phyloP scores from a whole-genome alignment of 2,329 filamentous ascomycete species.

The Fusarium graminum region DNA sequence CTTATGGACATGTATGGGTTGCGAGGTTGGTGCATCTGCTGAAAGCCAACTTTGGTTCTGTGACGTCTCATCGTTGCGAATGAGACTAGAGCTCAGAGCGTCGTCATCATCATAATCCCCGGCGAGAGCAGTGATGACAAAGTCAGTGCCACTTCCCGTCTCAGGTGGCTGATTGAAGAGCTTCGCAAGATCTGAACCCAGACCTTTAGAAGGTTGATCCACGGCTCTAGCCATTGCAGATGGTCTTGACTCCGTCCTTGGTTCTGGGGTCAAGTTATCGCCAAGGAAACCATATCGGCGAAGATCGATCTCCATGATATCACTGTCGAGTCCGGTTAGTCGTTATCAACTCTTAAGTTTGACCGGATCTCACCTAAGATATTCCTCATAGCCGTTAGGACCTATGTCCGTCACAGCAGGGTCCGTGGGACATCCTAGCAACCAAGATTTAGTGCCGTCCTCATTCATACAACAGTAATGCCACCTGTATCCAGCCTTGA shows the following conservation, averaged over 20 bases:
- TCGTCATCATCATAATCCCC: slow-evolving; percentile 80
- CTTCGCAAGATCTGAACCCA: slow-evolving; percentile 86
- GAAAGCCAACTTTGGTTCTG: slow-evolving; percentile 69
- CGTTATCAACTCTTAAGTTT: neutral
- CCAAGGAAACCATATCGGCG: slow-evolving; percentile 91
- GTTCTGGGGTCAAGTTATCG: slow-evolving; percentile 74
- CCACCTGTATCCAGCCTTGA: slow-evolving; percentile 93
- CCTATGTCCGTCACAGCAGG: slow-evolving; percentile 73
- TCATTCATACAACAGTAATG: slow-evolving; percentile 98
- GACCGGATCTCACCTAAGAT: slow-evolving; percentile 69
- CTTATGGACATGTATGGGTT: slow-evolving; percentile 92
- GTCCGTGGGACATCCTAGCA: slow-evolving; percentile 91
- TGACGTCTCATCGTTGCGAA: slow-evolving; percentile 59
- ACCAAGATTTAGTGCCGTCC: slow-evolving; percentile 95
- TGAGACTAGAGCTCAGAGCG: slow-evolving; percentile 64
- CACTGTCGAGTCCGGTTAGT: slow-evolving; percentile 61
- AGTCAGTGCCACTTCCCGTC: slow-evolving; percentile 87
- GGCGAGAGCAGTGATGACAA: slow-evolving; percentile 88
- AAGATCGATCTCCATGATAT: slow-evolving; percentile 94
- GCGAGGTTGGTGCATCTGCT: slow-evolving; percentile 75
- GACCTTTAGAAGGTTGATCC: slow-evolving; percentile 71
- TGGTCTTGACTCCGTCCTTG: slow-evolving; percentile 63
- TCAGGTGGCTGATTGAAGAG: slow-evolving; percentile 91
- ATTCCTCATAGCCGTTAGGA: slow-evolving; percentile 83
- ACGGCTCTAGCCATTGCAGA: slow-evolving; percentile 61